Evolutionary conservation across 495 filamentous ascomycete species (phyloP), one percentile per base, ranked within the genome.

Genomic region (Hyphodiscus hymeniophilus): DNA sequence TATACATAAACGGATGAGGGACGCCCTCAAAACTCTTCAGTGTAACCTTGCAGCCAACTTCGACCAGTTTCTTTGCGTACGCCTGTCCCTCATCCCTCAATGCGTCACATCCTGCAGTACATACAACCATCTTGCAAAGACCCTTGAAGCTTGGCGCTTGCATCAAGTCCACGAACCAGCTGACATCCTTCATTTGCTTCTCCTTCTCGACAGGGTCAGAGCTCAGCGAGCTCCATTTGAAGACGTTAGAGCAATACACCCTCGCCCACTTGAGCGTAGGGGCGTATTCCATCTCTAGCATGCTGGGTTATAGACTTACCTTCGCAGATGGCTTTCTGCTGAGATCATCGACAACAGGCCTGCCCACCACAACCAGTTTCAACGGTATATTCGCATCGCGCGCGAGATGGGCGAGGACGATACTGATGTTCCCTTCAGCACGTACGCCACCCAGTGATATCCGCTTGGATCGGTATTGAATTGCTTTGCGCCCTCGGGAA

Each of bases 401-500:
- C 5, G 67, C 63, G 1, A 63, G 58, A 51, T 72, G 67, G 4
- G 63, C 62, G 6, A 68, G 51, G n/a, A n/a, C n/a, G n/a, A 11
- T 69, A 60, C 15, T 51, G n/a, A 76, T 56, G 50, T 72, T 71
- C 8, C 62, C 72, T 5, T 73, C 74, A 2, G 73, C 70, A 1
- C 68, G 71, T 0, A 59, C 63, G 3, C 74, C 74, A 20, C 71
- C 71, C 26, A 76, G 36, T n/a, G 46, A 48, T 12, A 48, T 42
- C 35, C 38, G 20, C 8, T 31, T 38, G 44, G 44, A 13, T 47
- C 33, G 18, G 38, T 47, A 22, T 47, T 47, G 30, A 36, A 47
- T 13, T 22, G 20, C 26, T 47, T 36, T 3, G 33, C 16, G 12
- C 44, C 44, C 2, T 1, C n/a, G 2, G 44, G 44, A 10, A 33